phyloP scores from a whole-genome alignment of 352 stramenopile species.

The Phytophthora kernoviae region DNA sequence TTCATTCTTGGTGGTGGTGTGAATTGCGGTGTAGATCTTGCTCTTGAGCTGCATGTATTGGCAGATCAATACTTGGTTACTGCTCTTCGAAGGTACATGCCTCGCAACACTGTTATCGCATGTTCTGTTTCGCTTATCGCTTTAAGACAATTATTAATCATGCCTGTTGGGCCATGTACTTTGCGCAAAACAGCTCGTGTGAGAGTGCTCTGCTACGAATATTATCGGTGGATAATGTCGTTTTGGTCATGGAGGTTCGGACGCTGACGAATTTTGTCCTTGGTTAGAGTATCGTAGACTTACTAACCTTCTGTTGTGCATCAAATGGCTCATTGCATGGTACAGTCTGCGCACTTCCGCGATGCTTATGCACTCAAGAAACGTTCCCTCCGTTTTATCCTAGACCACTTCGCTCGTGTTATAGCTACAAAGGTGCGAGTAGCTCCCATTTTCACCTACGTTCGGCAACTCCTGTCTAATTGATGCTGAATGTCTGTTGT shows the following conservation, averaged over 20 bases:
- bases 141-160: background rate
- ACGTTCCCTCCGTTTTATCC: constrained; percentile 80
- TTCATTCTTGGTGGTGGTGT: too few relatives aligned
- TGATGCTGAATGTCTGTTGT: background rate
- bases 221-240: constrained; percentile 79
- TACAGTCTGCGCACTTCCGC: constrained; percentile 70
- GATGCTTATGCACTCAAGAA: constrained; percentile 78
- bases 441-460: constrained; percentile 1
- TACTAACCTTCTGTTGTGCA: background rate
- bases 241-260: constrained; percentile 66
- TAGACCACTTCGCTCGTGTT: constrained; percentile 81
- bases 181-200: constrained; percentile 53
- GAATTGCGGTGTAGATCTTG: constrained; percentile 61
- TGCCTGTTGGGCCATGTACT: background rate
- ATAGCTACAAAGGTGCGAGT: constrained; percentile 62
- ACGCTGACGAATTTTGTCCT: background rate
- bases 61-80: constrained; percentile 89
- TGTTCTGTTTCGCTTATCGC: background rate
- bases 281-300: background rate
- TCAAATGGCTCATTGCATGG: background rate
- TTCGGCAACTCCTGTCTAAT: too few relatives aligned
- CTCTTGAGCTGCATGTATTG: constrained; percentile 79
- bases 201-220: constrained; percentile 72
- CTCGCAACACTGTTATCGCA: too few relatives aligned
- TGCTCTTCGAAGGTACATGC: constrained; percentile 51